phyloP scores from a whole-genome alignment of 2,329 filamentous ascomycete genomes.

The Monilinia laxa region DNA sequence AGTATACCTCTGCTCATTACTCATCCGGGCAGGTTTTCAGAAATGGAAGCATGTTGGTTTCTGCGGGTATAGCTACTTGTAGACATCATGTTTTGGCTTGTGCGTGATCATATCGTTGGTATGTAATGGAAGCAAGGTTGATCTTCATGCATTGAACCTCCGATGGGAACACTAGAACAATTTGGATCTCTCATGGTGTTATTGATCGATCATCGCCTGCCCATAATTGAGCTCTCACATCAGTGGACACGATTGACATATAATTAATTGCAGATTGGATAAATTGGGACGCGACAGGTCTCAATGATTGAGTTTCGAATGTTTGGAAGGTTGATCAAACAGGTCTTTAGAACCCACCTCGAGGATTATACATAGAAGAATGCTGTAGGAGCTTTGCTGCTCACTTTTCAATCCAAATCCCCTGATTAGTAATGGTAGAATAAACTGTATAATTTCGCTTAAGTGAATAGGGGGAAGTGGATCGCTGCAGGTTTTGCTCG shows the following conservation, averaged over 20 bases:
- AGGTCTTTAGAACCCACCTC: accelerated
- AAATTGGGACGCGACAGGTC: not conserved
- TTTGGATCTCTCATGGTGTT: not conserved
- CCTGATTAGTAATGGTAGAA: not conserved
- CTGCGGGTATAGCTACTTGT: not conserved
- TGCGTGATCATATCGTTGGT: not conserved
- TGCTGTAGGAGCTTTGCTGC: not conserved
- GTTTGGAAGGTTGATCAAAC: not conserved
- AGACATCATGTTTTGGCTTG: not conserved
- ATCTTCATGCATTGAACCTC: not conserved
- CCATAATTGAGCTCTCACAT: not conserved
- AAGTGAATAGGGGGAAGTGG: not conserved
- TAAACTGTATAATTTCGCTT: not conserved
- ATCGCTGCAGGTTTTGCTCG: accelerated
- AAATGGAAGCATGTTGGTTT: not conserved
- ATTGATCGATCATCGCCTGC: accelerated
- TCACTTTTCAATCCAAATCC: no score
- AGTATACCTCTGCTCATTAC: not conserved
- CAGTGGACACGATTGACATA: not conserved
- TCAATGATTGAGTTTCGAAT: not conserved
- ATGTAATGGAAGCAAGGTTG: not conserved
- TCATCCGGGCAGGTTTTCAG: not conserved
- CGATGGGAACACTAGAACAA: not conserved
- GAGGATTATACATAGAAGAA: not conserved
- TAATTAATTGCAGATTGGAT: not conserved